These are phyloP conservation scores for Cytospora paraplurivora DNA, from an alignment of 2,329 filamentous ascomycete species.

Conservation along the genomic window DNA sequence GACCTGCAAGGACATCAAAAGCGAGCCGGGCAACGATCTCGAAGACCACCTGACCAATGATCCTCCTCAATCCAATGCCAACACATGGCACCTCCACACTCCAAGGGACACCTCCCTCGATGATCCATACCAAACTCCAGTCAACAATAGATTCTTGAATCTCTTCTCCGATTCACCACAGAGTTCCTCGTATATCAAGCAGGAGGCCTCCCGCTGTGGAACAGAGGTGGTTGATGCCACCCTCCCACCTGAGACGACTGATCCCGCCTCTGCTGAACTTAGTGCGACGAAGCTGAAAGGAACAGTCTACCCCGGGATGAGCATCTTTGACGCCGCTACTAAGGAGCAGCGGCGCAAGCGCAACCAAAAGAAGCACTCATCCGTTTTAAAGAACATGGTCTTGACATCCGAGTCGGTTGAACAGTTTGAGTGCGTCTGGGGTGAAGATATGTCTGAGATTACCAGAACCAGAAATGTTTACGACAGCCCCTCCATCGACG, in stretches of 20 bases:
- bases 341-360: slow-evolving; percentile 71
- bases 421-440: slow-evolving; percentile 66
- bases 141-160: slow-evolving; percentile 3
- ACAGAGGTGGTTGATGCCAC: slow-evolving; percentile 32
- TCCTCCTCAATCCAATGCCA: neutral
- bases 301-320: slow-evolving; percentile 75
- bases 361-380: slow-evolving; percentile 77
- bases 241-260: slow-evolving; percentile 3
- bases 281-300: slow-evolving; percentile 63
- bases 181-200: slow-evolving; percentile 4
- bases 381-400: slow-evolving; percentile 68
- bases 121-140: slow-evolving; percentile 10
- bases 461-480: slow-evolving; percentile 61
- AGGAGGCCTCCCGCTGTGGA: slow-evolving; percentile 34
- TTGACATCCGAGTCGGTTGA: slow-evolving; percentile 64
- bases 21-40: slow-evolving; percentile 4
- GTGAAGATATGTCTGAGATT: slow-evolving; percentile 49
- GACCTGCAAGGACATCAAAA: slow-evolving; percentile 10
- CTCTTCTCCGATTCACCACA: slow-evolving; percentile 20
- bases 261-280: slow-evolving; percentile 34
- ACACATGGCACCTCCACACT: slow-evolving; percentile 16
- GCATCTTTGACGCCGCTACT: slow-evolving; percentile 78
- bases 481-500: slow-evolving; percentile 57
- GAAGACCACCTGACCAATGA: neutral
- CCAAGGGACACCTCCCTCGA: slow-evolving; percentile 8